phyloP scores from a whole-genome alignment of 805 yeast genomes.

The Hanseniaspora nectarophila region DNA sequence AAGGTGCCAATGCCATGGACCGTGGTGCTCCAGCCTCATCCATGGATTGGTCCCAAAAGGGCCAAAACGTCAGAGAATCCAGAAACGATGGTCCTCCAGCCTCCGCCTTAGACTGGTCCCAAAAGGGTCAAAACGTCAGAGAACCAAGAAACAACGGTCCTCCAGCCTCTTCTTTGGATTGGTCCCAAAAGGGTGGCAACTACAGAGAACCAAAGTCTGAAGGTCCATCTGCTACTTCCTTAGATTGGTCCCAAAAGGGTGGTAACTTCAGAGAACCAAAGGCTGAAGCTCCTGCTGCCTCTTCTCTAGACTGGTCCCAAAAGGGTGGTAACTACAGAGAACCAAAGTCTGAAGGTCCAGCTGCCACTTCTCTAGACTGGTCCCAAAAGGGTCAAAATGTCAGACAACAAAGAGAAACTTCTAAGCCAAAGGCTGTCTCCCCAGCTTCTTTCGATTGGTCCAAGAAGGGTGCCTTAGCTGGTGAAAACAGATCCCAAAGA shows the following conservation, averaged over 20 bases:
- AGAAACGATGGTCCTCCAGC: not conserved
- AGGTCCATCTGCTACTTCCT: not conserved
- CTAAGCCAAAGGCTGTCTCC: not conserved
- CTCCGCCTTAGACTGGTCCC: constrained; percentile 4
- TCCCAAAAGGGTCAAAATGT: constrained; percentile 5
- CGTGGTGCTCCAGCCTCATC: not conserved
- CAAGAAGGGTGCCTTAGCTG: constrained; percentile 4
- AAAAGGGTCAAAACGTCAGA: constrained; percentile 6
- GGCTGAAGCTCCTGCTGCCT: not conserved
- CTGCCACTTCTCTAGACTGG: not conserved
- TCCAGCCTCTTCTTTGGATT: not conserved
- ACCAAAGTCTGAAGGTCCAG: not conserved
- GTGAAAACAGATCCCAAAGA: not conserved
- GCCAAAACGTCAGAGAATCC: constrained; percentile 2
- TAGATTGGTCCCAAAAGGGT: constrained; percentile 9
- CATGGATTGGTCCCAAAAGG: constrained; percentile 8
- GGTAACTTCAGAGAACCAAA: not conserved
- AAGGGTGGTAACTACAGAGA: not conserved
- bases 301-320: constrained; percentile 1
- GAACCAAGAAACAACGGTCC: not conserved
- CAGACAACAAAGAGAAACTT: not conserved
- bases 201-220: not conserved
- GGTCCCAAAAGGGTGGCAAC: constrained; percentile 5
- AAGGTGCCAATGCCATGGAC: constrained; percentile 3
- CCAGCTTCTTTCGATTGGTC: constrained; percentile 4